Evolutionary conservation across 179 eudicot species (phyloP).

Genomic region (Pouteria campechiana): DNA sequence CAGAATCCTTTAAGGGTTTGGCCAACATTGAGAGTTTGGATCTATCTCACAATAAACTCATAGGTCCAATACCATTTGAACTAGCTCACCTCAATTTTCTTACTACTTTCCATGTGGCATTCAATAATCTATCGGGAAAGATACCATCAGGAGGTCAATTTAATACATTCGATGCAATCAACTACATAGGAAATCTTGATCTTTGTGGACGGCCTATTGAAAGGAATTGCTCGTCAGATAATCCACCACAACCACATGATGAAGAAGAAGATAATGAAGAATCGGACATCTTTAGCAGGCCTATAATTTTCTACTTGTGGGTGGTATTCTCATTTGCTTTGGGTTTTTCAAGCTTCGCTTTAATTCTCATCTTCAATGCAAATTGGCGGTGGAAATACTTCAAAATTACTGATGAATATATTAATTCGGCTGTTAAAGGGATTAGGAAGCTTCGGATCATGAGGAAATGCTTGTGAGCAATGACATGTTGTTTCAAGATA

Average conservation of each 20-base stretch:
- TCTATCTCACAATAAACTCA: constrained; percentile 1
- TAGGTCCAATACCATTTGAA: background rate
- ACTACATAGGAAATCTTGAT: constrained; percentile 1
- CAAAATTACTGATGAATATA: background rate
- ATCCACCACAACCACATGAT: background rate
- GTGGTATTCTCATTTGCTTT: background rate
- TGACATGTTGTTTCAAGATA: too few species aligned
- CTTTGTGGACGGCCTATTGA: background rate
- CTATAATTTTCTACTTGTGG: background rate
- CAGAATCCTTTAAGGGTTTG: background rate
- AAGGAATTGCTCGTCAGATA: background rate
- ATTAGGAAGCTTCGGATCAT: too few species aligned
- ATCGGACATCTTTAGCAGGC: background rate
- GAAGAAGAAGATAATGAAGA: background rate
- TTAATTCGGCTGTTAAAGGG: too few species aligned
- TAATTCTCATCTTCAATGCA: background rate
- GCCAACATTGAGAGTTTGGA: background rate
- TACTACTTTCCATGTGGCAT: background rate
- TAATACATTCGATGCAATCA: background rate
- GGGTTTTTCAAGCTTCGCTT: background rate
- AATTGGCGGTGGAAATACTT: background rate
- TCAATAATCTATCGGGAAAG: constrained; percentile 1
- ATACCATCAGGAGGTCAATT: background rate
- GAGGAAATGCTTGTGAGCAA: too few species aligned
- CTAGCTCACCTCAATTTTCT: background rate